These are phyloP conservation scores for Epichloe aotearoae DNA, from an alignment of 2,329 filamentous ascomycete genomes.

Conservation along the genomic window DNA sequence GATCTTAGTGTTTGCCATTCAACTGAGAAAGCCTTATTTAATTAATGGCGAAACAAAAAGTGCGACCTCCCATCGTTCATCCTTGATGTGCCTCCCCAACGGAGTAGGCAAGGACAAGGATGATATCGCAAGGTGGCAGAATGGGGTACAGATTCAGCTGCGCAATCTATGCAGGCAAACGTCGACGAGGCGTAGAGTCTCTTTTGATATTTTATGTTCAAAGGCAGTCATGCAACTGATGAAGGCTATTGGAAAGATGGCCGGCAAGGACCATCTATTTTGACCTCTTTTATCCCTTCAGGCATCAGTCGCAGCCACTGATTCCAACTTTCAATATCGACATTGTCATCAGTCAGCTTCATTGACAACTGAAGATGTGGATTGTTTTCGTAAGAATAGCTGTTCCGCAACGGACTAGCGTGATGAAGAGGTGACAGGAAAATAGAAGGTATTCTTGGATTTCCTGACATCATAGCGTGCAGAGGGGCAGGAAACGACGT, in stretches of 20 bases:
- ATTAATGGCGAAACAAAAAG: no score
- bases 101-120: no score
- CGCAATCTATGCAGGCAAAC: no score
- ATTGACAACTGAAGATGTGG: constrained; percentile 37
- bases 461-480: constrained; percentile 42
- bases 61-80: no score
- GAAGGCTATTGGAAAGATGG: constrained; percentile 11
- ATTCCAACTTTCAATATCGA: constrained; percentile 40
- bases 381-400: constrained; percentile 28
- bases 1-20: no score
- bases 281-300: constrained; percentile 40
- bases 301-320: constrained; percentile 48
- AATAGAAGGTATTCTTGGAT: constrained; percentile 40
- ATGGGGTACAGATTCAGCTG: no score
- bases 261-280: constrained; percentile 37
- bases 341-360: constrained; percentile 34
- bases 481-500: constrained; percentile 40
- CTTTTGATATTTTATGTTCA: no score
- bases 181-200: no score
- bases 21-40: no score
- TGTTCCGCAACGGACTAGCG: constrained; percentile 24
- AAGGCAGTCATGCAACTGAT: not conserved
- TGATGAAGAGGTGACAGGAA: constrained; percentile 38
- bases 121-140: no score
- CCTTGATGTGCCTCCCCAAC: no score